Base-by-base conservation (phyloP, 331 rosid species). In the Saraca asoca region DNA sequence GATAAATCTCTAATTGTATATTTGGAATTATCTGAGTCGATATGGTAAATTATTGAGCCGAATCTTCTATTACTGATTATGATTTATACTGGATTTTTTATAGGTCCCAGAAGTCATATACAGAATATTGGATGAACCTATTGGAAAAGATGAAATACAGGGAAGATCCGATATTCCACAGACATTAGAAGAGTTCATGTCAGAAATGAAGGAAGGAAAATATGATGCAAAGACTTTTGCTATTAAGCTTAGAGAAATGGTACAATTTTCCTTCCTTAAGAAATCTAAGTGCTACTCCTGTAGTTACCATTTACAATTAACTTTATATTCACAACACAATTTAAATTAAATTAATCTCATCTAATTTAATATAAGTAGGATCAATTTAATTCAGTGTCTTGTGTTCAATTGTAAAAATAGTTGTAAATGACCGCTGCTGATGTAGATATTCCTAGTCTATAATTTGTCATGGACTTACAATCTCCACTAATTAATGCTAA, bases 91-190 rank as follows among this genome's bases (percentile, higher is more conserved):
- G 71, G 61, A 80, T 33, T 58, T 75, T 79, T 79, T 33, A 54
- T 70, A 94, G 99, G 89, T 94, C 75, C 99, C 96, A 77, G 96
- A 90, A 73, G 97, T 94, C 46, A 82, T 94, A 72, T 94, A 81
- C 83, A 88, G 76, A 82, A 75, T 89, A 17, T 78, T 94, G 81
- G 85, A 79, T 70, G 87, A 90, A 73, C 95, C 91, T 51, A 77
- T 86, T 48, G 55, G 65, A 74, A 86, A 81, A 67, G 81, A 82
- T 49, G 88, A 81, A 79, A 29, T 91, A 66, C 54, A 82, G 70
- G 87, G 89, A 81, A 82, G 85, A 63, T 71, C 82, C 68, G 91
- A 91, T 70, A 83, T 91, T 71, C 94, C 96, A 16, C 87, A 91
- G 72, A 53, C 91, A 45, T 70, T 91, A 62, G 87, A 86, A 57